These are phyloP conservation scores for Colletotrichum sp. DNA, from an alignment of 2,329 filamentous ascomycete genomes.

Conservation along the genomic window DNA sequence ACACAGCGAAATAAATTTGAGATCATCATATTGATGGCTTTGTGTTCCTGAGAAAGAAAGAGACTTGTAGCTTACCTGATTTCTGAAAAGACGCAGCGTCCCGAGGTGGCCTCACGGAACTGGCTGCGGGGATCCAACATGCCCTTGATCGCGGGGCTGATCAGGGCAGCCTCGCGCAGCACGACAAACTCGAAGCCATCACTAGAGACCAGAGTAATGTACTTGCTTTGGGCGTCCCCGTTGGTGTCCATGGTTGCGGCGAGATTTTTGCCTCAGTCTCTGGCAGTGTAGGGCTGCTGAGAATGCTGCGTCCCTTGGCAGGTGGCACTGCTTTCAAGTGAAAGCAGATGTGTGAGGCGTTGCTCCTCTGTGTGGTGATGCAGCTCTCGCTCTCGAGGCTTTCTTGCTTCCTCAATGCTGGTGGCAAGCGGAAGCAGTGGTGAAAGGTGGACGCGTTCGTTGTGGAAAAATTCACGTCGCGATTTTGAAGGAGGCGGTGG, in stretches of 20 bases:
- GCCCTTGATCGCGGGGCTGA: conserved; percentile 75
- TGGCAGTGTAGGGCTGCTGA: background rate
- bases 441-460: background rate
- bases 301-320: background rate
- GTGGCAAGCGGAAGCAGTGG: background rate
- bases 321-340: background rate
- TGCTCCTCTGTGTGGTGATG: background rate
- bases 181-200: conserved; percentile 82
- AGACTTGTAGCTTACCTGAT: conserved; percentile 66
- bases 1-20: conserved; percentile 41
- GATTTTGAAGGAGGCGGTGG: conserved; percentile 15
- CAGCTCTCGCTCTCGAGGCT: background rate
- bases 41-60: background rate
- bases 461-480: conserved; percentile 11
- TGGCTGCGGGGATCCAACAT: conserved; percentile 75
- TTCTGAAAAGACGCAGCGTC: conserved; percentile 71
- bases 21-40: conserved; percentile 21
- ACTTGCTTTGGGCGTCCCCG: conserved; percentile 55
- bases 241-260: background rate
- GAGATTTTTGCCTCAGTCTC: background rate
- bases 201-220: conserved; percentile 77
- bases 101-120: conserved; percentile 69
- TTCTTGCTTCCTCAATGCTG: background rate
- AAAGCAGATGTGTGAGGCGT: background rate
- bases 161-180: conserved; percentile 70